A percentile compares a stretch with the other conserved stretches of the same genome.
These are phyloP conservation scores for Thielaviopsis ethacetica DNA, from an alignment of 2,329 filamentous ascomycete species.

Conservation along the genomic window DNA sequence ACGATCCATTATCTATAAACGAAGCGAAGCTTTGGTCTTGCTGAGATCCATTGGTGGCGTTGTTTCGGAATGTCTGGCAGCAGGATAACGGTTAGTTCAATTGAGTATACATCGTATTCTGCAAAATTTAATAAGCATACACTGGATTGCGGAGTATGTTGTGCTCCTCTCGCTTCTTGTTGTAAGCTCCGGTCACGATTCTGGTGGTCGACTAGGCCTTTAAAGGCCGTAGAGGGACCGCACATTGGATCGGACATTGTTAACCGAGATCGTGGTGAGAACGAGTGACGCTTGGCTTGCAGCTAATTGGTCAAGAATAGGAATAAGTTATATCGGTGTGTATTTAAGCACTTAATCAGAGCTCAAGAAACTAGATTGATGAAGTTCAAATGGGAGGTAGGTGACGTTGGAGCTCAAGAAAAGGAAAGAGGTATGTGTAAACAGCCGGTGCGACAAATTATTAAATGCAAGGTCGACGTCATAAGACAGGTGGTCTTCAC, in stretches of 20 bases:
- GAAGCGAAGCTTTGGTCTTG: background rate
- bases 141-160: background rate
- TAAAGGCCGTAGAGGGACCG: constrained; percentile 26
- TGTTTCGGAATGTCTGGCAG: constrained; percentile 1
- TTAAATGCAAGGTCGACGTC: too few species aligned
- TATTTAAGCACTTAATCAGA: too few species aligned
- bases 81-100: background rate
- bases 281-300: background rate
- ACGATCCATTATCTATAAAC: background rate
- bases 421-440: too few species aligned
- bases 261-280: background rate
- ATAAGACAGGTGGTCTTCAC: too few species aligned
- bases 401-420: too few species aligned
- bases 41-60: background rate
- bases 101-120: background rate
- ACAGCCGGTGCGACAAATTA: too few species aligned
- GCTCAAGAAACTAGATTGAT: too few species aligned
- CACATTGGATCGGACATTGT: constrained; percentile 26
- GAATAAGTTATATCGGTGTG: too few species aligned
- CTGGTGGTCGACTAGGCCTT: constrained; percentile 26
- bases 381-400: too few species aligned
- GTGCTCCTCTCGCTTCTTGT: constrained; percentile 17
- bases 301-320: background rate
- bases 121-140: background rate
- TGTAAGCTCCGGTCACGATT: constrained; percentile 25